Base-by-base conservation (phyloP, 768 basidiomycete genomes). In the Plicaturopsis crispa region DNA sequence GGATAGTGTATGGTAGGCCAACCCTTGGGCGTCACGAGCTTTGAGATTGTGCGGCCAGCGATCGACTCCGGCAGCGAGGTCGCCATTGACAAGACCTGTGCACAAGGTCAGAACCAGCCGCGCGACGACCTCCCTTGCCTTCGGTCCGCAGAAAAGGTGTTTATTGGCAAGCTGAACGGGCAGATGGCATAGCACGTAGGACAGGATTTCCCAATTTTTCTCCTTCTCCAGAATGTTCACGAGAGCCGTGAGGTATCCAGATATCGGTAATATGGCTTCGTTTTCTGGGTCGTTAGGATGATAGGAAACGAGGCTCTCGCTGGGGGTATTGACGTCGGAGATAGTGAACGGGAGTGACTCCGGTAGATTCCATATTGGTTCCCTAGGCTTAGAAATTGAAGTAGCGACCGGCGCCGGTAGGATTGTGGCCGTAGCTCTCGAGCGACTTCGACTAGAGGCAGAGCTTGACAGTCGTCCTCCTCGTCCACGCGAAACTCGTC, bases 81-180 rank as follows among this genome's bases (percentile, higher is more conserved):
- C 67, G 6, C 72, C 77, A 10, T 64, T 69, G 14, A 75, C 60
- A 21, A 93, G 71, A 1, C 75, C 75, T 2, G 70, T 63, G 61
- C 88, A 88, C 10, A 98, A 60, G 19, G 69, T 54, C n/a, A 67
- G 66, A 26, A 90, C 61, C 23, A 97, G 60, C 34, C 63, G 68
- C 4, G 75, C 65, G 16, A 93, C 71, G 7, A 74, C 71, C 11
- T 54, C 59, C n/a, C 79, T 67, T 20, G 84, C 79, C 36, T 78
- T 77, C 0, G 88, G 88, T 1, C 96, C 96, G 53, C 93, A 96
- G 58, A 96, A 93, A 37, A 97, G 70, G 51, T 98, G 91, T 57
- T 97, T 98, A 71, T 98, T 98, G 41, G 86, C 69, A 7, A 98
- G 71, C 54, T 98, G 92, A 6, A 79, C 70, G 2, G 96, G 93